Evolutionary conservation across 2,329 filamentous ascomycete genomes (phyloP).

Genomic region (Ascocoryne sarcoides): DNA sequence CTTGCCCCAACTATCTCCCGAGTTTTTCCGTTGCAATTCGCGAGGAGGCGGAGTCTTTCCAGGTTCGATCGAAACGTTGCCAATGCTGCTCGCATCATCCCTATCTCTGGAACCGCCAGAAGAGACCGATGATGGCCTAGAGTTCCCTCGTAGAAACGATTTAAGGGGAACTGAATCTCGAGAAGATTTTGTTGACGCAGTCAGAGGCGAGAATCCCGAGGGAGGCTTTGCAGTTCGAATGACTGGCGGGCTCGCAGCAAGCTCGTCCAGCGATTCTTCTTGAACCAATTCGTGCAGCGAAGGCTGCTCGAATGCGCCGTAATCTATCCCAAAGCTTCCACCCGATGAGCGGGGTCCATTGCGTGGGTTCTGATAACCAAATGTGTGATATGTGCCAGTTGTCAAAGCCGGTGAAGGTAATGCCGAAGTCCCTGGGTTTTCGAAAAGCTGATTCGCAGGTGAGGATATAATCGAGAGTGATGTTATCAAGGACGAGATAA

Average conservation of each 20-base stretch:
- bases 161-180: constrained; percentile 41
- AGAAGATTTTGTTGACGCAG: constrained; percentile 50
- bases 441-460: constrained; percentile 62
- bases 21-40: constrained; percentile 44
- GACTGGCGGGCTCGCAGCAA: constrained; percentile 58
- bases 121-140: constrained; percentile 50
- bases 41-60: constrained; percentile 34
- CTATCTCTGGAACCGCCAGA: constrained; percentile 44
- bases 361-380: constrained; percentile 14
- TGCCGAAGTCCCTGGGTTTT: constrained; percentile 35
- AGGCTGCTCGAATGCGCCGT: constrained; percentile 53
- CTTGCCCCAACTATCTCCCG: constrained; percentile 54
- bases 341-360: constrained; percentile 20
- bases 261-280: constrained; percentile 46
- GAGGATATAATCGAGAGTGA: constrained; percentile 60
- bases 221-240: constrained; percentile 76
- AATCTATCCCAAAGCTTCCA: constrained; percentile 60
- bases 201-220: constrained; percentile 64
- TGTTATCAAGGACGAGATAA: constrained; percentile 63
- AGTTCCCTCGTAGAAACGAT: constrained; percentile 47
- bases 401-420: constrained; percentile 32
- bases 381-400: constrained; percentile 15
- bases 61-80: constrained; percentile 55
- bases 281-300: constrained; percentile 41
- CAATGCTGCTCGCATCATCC: constrained; percentile 53